Conservation (phyloP, 176 grass and related monocot species). For the Triticum monococcum region DNA sequence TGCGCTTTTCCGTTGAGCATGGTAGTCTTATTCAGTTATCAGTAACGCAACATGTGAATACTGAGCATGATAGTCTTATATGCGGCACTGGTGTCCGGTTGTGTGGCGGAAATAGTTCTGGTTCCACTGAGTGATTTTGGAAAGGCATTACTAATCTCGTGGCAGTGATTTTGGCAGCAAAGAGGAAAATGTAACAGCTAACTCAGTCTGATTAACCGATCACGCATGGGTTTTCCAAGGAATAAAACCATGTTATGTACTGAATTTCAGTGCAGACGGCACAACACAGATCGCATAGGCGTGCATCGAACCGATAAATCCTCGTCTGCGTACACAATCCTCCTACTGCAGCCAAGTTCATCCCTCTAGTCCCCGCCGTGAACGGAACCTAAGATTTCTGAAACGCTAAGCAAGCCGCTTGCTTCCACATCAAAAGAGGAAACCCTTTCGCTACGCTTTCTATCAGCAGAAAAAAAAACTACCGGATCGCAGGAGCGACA, state of each 20-base stretch:
- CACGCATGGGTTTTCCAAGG: neutral
- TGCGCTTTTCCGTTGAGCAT: neutral
- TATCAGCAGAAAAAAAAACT: no score
- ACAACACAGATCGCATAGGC: neutral
- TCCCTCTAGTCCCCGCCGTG: neutral
- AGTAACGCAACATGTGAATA: no score
- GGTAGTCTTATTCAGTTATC: neutral
- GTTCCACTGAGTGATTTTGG: neutral
- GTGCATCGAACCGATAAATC: neutral
- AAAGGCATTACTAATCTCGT: neutral
- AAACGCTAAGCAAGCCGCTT: neutral
- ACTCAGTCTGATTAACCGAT: neutral
- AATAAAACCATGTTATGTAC: neutral
- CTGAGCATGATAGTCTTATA: neutral
- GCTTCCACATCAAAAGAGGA: neutral
- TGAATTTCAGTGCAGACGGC: neutral
- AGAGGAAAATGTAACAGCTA: neutral
- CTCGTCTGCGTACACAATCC: neutral
- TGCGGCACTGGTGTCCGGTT: neutral
- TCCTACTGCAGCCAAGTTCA: conserved; percentile 1
- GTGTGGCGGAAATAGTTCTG: neutral
- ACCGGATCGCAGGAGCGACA: conserved; percentile 25
- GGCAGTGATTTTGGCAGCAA: neutral
- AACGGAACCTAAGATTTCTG: neutral
- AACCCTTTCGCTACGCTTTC: neutral